Base-by-base conservation (phyloP, 1,139 yeast genomes). In the Blastobotrys raffinosifermentans region DNA sequence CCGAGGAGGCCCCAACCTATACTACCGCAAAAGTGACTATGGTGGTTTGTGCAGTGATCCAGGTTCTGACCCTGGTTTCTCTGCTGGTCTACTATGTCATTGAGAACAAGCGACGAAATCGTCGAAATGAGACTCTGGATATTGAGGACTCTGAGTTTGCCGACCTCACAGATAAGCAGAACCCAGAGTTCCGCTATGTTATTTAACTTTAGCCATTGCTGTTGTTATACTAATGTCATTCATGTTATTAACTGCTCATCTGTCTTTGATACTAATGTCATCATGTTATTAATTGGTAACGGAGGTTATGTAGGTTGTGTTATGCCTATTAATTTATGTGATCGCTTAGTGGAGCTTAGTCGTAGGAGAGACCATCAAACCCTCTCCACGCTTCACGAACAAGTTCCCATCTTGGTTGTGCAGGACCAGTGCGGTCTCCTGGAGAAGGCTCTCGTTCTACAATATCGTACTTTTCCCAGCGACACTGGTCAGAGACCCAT, bases 391-490 rank as follows among this genome's bases (percentile, higher is more conserved):
- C 84, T 47, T 78, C 82, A 32, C 91, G 66, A 1, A 77, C 69
- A 17, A 85, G 57, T 48, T 77, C 83, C 75, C 81, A 81, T 32
- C 61, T 58, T 34, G 50, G 51, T 16, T 54, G 54, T 20, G 49
- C 16, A 5, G 29, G 52, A 7, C 47, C 53, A 14, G 46, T 46
- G 19, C 37, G 32, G 6, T 41, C 45, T 2, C 30, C 30, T 18
- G 39, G 38, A 27, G 35, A 26, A 5, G 39, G 49, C 30, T 61
- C 64, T 35, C 65, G 66, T 44, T 78, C 85, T 10, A 75, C 68
- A 30, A 87, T 75, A 9, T 72, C 77, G 57, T 82, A 87, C 57
- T 82, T 83, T 54, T 89, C 96, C 95, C 96, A 86, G 19, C 78
- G 76, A 19, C 80, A 77, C 47, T 75, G 71, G 31, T 64, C 63